These are phyloP conservation scores for Didymosphaeria variabile DNA, from an alignment of 2,329 filamentous ascomycete genomes.

Conservation along the genomic window DNA sequence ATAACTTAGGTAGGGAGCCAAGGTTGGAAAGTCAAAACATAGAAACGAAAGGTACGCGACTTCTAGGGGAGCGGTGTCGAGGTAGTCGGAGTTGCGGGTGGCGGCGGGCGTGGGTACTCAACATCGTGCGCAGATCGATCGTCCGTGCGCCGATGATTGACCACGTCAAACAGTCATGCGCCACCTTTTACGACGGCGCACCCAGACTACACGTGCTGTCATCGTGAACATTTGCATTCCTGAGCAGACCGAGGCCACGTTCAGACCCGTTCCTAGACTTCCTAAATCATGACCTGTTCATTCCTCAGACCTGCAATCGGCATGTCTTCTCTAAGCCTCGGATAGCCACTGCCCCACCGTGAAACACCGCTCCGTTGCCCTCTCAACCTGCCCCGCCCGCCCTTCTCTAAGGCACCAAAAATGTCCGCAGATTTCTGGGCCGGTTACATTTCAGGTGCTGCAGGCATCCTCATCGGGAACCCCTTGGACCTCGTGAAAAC, in stretches of 20 bases:
- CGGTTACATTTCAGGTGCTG: constrained; percentile 85
- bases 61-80: background rate
- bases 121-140: background rate
- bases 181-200: background rate
- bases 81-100: constrained; percentile 3
- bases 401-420: constrained; percentile 4
- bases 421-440: constrained; percentile 96
- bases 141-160: constrained; percentile 9
- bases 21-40: background rate
- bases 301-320: background rate
- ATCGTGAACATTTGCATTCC: background rate
- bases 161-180: constrained; percentile 4
- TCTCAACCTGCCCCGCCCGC: constrained; percentile 16
- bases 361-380: constrained; percentile 19
- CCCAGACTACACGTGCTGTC: background rate
- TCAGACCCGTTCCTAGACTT: background rate
- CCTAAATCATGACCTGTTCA: background rate
- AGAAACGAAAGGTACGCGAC: background rate
- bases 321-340: constrained; percentile 14
- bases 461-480: constrained; percentile 88
- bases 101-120: constrained; percentile 1
- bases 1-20: background rate
- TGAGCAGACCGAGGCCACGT: background rate
- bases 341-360: constrained; percentile 14
- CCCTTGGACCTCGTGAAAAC: constrained; percentile 84